Evolutionary conservation across 148 eudicot species (phyloP).

Genomic region (Tetragonia tetragonoides): DNA sequence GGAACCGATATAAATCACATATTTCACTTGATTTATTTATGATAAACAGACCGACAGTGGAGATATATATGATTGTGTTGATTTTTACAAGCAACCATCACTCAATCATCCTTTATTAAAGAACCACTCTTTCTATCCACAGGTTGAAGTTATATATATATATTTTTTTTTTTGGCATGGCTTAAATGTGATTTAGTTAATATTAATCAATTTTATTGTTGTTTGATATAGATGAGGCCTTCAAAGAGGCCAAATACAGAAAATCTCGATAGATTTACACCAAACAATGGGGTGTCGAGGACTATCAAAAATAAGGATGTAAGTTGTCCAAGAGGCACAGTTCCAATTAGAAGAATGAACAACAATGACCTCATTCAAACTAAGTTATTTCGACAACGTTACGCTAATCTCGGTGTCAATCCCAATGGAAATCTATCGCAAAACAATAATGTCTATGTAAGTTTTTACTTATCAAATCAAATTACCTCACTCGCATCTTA

Average conservation of each 20-base stretch:
- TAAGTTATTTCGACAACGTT: background rate
- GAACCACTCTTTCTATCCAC: background rate
- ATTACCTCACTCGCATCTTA: no score
- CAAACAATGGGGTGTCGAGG: background rate
- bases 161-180: no score
- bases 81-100: constrained; percentile 4
- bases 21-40: background rate
- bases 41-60: background rate
- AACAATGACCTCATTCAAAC: background rate
- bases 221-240: constrained; percentile 21
- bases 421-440: background rate
- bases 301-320: constrained; percentile 16
- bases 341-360: constrained; percentile 15
- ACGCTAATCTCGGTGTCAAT: constrained; percentile 1
- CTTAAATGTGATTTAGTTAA: no score
- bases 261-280: background rate
- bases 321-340: constrained; percentile 28
- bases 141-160: background rate
- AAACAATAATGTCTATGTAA: constrained; percentile 8
- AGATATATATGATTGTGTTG: background rate
- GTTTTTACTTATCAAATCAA: background rate
- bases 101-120: constrained; percentile 1
- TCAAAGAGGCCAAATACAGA: constrained; percentile 4
- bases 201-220: background rate
- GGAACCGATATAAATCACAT: no score